A percentile compares a stretch with the other conserved stretches of the same genome.
Evolutionary conservation across 495 filamentous ascomycete genomes (phyloP).

Genomic region (Stereocaulon alpinum): DNA sequence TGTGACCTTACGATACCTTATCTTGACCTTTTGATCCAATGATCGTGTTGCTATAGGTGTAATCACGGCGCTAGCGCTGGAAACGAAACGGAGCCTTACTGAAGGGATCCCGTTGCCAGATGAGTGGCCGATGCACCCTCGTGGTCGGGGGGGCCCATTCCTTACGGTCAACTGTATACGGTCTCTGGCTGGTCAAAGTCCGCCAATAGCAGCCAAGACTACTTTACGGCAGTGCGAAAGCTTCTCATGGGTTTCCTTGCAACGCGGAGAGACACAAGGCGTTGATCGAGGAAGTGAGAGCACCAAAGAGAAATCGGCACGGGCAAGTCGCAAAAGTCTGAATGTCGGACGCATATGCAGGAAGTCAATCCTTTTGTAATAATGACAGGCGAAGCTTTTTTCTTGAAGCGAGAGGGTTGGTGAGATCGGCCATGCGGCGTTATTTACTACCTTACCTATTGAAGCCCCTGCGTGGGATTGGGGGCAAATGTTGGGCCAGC

Average conservation of each 20-base stretch:
- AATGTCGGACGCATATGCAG: no score
- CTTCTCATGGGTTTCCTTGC: neutral
- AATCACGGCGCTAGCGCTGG: neutral
- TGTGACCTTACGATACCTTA: constrained; percentile 1
- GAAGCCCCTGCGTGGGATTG: no score
- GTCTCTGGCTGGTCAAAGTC: neutral
- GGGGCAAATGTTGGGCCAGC: no score
- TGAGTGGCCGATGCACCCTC: constrained; percentile 1
- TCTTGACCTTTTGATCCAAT: neutral
- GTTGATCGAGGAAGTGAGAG: no score
- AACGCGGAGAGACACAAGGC: neutral
- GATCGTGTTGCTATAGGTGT: constrained; percentile 6
- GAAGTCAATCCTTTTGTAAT: no score
- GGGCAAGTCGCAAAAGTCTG: no score
- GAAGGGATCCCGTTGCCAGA: constrained; percentile 3
- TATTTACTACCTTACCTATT: no score
- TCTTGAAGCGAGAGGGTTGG: no score
- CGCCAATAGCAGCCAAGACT: neutral
- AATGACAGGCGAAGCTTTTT: no score
- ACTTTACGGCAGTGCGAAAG: constrained; percentile 1
- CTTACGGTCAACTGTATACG: neutral
- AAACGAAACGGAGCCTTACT: constrained; percentile 1
- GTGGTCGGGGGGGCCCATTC: neutral
- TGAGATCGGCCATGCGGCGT: no score
- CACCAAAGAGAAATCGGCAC: no score